Base-by-base conservation (phyloP, 305 asterid species). In the Plantago coronopus region DNA sequence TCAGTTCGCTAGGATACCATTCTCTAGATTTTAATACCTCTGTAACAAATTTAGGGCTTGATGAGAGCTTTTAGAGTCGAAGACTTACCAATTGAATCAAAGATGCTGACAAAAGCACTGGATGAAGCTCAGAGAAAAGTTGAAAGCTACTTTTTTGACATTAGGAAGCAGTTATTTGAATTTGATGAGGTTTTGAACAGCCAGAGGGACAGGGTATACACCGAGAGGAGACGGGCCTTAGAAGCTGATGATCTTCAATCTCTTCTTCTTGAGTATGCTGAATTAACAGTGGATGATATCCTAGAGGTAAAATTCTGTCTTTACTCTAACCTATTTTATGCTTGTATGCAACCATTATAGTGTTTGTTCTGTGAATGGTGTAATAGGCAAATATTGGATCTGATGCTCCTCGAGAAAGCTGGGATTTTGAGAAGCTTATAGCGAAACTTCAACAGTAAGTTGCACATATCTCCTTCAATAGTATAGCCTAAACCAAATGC, bases 101-200 rank as follows among this genome's bases (percentile, higher is more conserved):
- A 93, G 82, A 89, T 93, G 96, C 78, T 93, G 79, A 93, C 99
- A 68, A 89, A 82, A 76, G 97, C 99, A 27, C 83, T 93, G 44
- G 99, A 93, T 70, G 99, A 93, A 89, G 99, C 99, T 69, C 99
- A 93, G 66, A 76, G 95, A 78, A 93, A 93, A 78, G 99, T 93
- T 69, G 99, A 93, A 78, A 93, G 82, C 70, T 93, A 93, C 87
- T 93, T 93, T 76, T 93, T 93, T 59, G 99, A 93, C 79, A 89
- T 93, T 63, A 84, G 99, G 66, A 93, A 93, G 73, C 97, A 93
- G 55, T 78, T 93, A 62, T 93, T 85, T 58, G 99, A 93, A 72
- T 93, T 83, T 67, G 97, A 93, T 53, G 97, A 93, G 80, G 99
- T 93, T 65, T 78, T 93, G 72, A 93, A 89, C 81, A 93, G 99